Conservation (phyloP, 2,329 filamentous ascomycete species). For the Boeremia lycopersici region DNA sequence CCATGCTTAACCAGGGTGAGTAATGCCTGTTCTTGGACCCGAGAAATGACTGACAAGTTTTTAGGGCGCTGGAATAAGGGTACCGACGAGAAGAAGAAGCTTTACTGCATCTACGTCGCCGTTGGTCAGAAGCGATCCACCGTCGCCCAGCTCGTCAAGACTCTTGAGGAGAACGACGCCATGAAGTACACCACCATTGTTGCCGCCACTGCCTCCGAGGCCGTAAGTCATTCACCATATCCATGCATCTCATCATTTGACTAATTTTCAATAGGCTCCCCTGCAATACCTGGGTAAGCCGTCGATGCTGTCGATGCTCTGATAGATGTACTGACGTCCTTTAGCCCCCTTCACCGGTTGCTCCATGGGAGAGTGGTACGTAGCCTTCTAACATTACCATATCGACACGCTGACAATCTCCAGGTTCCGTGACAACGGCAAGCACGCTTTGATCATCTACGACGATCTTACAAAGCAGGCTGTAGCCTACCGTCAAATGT, state of each 20-base stretch:
- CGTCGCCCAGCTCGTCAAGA: constrained; percentile 99
- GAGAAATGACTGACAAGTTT: not conserved
- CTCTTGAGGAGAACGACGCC: constrained; percentile 98
- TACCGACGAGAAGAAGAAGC: constrained; percentile 93
- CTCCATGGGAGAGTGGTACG: constrained; percentile 24
- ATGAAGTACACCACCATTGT: constrained; percentile 98
- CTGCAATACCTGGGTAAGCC: constrained; percentile 71
- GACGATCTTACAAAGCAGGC: constrained; percentile 99
- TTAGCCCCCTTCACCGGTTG: constrained; percentile 79
- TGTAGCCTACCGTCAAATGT: constrained; percentile 98
- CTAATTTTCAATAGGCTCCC: constrained; percentile 56
- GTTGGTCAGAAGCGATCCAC: constrained; percentile 99
- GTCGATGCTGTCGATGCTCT: not conserved
- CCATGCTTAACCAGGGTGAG: constrained; percentile 99
- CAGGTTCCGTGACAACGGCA: constrained; percentile 79
- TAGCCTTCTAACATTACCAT: not conserved
- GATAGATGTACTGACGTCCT: not conserved
- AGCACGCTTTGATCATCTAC: constrained; percentile 87
- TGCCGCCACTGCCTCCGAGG: constrained; percentile 96
- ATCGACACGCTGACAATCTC: not conserved
- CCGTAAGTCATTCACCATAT: constrained; percentile 42
- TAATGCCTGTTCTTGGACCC: not conserved
- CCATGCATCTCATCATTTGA: too few relatives aligned
- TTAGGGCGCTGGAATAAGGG: constrained; percentile 74
- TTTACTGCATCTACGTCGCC: constrained; percentile 99